These are phyloP conservation scores for Auriculariales sp. DNA, from an alignment of 768 basidiomycete species.

Conservation along the genomic window DNA sequence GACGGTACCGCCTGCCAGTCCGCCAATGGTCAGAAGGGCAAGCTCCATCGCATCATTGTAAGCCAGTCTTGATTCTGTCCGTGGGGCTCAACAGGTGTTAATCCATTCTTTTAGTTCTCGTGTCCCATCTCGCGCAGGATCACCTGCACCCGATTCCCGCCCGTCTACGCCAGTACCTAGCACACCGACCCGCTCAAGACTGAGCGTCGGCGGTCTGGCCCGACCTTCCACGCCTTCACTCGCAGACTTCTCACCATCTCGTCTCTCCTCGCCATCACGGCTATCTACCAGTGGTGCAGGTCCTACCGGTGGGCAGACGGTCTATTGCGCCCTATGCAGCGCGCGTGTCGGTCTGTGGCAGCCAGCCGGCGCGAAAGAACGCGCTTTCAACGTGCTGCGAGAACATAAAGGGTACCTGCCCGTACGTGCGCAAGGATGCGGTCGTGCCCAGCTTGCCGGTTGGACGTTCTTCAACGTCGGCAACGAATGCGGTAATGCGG, in stretches of 20 bases:
- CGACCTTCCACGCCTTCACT: constrained; percentile 4
- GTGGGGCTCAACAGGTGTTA: neutral
- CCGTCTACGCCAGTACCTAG: neutral
- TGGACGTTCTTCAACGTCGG: constrained; percentile 3
- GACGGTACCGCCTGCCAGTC: constrained; percentile 19
- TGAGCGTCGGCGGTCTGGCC: constrained; percentile 9
- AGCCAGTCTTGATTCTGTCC: constrained; percentile 10
- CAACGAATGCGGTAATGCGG: constrained; percentile 5
- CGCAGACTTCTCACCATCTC: constrained; percentile 1
- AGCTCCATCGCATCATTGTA: constrained; percentile 6
- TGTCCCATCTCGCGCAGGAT: constrained; percentile 11
- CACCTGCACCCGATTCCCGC: constrained; percentile 8
- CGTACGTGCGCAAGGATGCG: constrained; percentile 36
- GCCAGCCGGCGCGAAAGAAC: constrained; percentile 17
- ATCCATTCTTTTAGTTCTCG: too few relatives aligned
- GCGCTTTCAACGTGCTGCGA: constrained; percentile 59
- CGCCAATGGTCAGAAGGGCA: neutral
- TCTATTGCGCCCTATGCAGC: constrained; percentile 59
- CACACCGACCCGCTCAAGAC: neutral
- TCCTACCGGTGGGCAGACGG: constrained; percentile 30
- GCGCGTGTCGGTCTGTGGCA: constrained; percentile 72
- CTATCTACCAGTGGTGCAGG: neutral
- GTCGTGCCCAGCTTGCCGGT: constrained; percentile 6
- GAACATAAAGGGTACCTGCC: constrained; percentile 79
- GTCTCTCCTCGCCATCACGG: too few relatives aligned